Evolutionary conservation across 352 stramenopile species (phyloP).

Genomic region (Pythium aristosporum): DNA sequence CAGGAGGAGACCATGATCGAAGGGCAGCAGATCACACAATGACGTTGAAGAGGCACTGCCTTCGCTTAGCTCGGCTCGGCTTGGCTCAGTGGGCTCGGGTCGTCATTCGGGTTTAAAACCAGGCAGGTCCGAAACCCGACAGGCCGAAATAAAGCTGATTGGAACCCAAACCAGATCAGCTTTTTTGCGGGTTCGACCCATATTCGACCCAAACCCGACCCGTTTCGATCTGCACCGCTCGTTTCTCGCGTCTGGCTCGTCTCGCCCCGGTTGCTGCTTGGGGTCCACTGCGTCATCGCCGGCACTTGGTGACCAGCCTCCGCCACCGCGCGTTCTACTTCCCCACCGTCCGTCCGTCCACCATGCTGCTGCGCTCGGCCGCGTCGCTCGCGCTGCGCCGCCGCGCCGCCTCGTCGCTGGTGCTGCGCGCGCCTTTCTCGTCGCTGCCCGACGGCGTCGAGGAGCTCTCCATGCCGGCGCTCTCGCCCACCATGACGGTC

Average conservation of each 20-base stretch:
- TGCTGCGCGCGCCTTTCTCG: slow-evolving; percentile 32
- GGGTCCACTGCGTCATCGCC: slow-evolving; percentile 26
- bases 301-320: background rate
- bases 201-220: background rate
- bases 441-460: slow-evolving; percentile 73
- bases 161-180: background rate
- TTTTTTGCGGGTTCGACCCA: background rate
- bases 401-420: background rate
- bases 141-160: background rate
- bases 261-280: slow-evolving; percentile 24
- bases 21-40: background rate
- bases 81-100: background rate
- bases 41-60: slow-evolving; percentile 15
- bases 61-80: slow-evolving; percentile 18
- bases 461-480: slow-evolving; percentile 90
- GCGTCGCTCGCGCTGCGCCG: slow-evolving; percentile 16
- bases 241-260: slow-evolving; percentile 15
- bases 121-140: background rate
- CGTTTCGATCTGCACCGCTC: slow-evolving; percentile 13
- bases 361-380: slow-evolving; percentile 13
- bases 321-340: background rate
- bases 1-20: slow-evolving; percentile 5
- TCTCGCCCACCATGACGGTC: slow-evolving; percentile 97
- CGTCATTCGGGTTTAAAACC: background rate
- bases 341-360: background rate